Evolutionary conservation across 345 rosid genomes (phyloP), one percentile per base, ranked within the genome.

Genomic region (Streptanthus diversifolius): DNA sequence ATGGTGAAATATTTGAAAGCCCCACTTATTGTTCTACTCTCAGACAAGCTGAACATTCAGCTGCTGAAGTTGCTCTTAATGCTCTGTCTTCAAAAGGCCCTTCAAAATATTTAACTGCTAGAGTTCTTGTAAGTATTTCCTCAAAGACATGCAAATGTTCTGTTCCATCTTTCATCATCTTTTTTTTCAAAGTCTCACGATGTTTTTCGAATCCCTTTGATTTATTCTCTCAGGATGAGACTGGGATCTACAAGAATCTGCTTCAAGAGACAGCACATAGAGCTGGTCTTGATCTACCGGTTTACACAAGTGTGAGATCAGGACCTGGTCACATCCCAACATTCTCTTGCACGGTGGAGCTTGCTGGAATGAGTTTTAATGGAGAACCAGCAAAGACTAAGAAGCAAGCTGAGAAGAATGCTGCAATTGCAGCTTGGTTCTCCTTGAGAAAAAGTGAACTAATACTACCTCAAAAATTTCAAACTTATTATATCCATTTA

Each of bases 351-450:
- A 83, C 80, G 0, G 90, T 88, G 69, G 86, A 85, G 75, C 82
- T 88, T 70, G 91, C 91, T 80, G 90, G 90, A 8, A 78, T 83
- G 88, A 86, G 64, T 71, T 86, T 89, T 60, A 79, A 44, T 3
- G 90, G 91, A 8, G 95, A 84, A 10, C 74, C 88, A 12, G 88
- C 95, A 19, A 89, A 89, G 80, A 85, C 91, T 6, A 86, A 85
- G 84, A 89, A 89, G 52, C 91, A 89, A 80, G 95, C 91, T 9
- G 91, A 89, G 87, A 89, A 89, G 77, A 84, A 86, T 80, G 95
- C 91, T 11, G 95, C 91, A 0, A 84, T 84, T 63, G 80, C 88
- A 57, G 90, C 95, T 49, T 89, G 95, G 95, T 86, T 87, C 77
- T 78, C 90, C 75, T 82, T 89, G 81, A 86, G 79, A 80, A 82